Percentiles rank a stretch among this genome's conserved stretches.
Evolutionary conservation across 2,329 filamentous ascomycete species (phyloP).

Genomic region (Xylariaceae sp.): DNA sequence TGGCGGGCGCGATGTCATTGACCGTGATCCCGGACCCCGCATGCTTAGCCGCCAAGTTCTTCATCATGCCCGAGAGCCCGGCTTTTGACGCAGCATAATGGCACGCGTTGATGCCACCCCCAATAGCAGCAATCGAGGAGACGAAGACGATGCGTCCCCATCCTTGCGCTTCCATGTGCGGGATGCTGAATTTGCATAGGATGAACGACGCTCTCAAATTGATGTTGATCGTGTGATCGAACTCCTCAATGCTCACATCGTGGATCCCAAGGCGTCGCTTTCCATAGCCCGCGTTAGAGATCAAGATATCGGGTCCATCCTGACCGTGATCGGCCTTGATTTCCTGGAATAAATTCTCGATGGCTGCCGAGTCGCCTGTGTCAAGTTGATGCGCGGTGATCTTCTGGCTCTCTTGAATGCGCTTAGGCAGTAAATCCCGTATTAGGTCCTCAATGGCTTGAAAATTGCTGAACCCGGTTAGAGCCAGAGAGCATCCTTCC

Average conservation of each 20-base stretch:
- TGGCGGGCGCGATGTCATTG: constrained; percentile 63
- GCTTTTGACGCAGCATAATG: constrained; percentile 58
- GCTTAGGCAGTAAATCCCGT: constrained; percentile 25
- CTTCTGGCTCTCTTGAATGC: constrained; percentile 29
- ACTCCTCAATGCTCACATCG: constrained; percentile 59
- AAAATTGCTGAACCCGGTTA: constrained; percentile 31
- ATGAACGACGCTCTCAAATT: constrained; percentile 60
- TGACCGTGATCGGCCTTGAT: constrained; percentile 49
- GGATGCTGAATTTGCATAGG: constrained; percentile 54
- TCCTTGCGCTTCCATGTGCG: constrained; percentile 52
- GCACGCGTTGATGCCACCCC: constrained; percentile 60
- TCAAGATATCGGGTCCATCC: constrained; percentile 53
- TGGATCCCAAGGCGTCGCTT: constrained; percentile 51
- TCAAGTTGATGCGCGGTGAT: constrained; percentile 56
- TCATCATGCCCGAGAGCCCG: constrained; percentile 60
- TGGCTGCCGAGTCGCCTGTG: constrained; percentile 48
- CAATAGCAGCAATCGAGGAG: constrained; percentile 57
- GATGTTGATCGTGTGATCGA: constrained; percentile 56
- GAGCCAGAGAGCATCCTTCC: constrained; percentile 33
- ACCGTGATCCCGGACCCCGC: constrained; percentile 58
- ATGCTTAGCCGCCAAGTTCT: constrained; percentile 55
- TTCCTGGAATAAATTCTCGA: constrained; percentile 49
- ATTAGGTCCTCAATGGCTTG: constrained; percentile 28
- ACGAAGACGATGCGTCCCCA: constrained; percentile 63
- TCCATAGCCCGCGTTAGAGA: constrained; percentile 63